Conservation (phyloP, 2,329 filamentous ascomycete species). For the Cryphonectria japonica region DNA sequence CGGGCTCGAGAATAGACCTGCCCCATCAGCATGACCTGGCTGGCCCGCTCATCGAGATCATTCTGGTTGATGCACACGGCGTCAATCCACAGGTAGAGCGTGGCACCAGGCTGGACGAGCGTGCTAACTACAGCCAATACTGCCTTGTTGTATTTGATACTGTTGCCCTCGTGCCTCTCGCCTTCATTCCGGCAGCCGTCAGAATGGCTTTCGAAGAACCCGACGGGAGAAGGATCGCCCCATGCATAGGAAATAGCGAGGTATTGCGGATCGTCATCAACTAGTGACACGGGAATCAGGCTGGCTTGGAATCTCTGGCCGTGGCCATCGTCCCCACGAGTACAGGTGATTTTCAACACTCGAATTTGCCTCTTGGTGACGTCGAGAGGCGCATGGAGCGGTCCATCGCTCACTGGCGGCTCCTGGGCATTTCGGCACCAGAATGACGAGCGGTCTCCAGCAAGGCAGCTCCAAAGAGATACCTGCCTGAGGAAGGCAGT, state of each 20-base stretch:
- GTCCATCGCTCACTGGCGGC: not conserved
- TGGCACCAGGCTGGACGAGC: conserved; percentile 2
- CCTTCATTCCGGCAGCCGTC: not conserved
- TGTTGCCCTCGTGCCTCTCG: not conserved
- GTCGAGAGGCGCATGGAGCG: not conserved
- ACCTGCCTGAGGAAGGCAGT: not conserved
- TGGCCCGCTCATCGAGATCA: conserved; percentile 15
- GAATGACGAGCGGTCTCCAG: not conserved
- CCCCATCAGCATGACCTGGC: conserved; percentile 20
- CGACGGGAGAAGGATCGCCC: conserved; percentile 8
- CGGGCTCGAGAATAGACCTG: conserved; percentile 14
- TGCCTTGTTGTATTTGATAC: not conserved
- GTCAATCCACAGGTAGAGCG: conserved; percentile 21
- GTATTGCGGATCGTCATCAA: conserved; percentile 8
- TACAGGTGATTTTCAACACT: not conserved
- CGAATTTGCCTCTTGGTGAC: not conserved
- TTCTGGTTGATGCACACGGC: conserved; percentile 24
- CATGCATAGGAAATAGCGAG: conserved; percentile 22
- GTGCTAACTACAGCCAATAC: not conserved
- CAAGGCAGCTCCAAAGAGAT: not conserved
- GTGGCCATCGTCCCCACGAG: not conserved
- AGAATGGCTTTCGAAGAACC: not conserved
- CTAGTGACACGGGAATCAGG: conserved; percentile 8
- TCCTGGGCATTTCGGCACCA: not conserved
- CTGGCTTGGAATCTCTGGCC: not conserved